Evolutionary conservation across 2,329 filamentous ascomycete genomes (phyloP).

Genomic region (Talaromyces verruculosus): DNA sequence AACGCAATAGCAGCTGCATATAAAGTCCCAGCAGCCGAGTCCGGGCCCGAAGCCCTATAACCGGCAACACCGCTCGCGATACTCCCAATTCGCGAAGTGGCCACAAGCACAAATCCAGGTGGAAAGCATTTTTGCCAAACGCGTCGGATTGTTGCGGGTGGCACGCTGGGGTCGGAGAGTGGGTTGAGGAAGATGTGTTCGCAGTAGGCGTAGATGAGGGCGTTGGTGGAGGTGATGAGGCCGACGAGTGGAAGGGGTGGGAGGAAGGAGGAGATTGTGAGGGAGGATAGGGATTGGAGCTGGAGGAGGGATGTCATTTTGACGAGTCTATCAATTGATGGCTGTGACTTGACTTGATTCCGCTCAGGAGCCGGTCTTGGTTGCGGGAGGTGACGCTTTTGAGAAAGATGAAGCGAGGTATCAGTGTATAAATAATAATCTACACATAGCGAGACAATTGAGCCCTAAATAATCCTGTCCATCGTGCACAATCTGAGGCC

Average conservation of each 20-base stretch:
- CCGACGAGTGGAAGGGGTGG: conserved; percentile 11
- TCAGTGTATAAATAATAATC: background rate
- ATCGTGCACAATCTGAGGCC: background rate
- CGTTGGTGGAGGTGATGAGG: conserved; percentile 15
- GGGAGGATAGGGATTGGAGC: conserved; percentile 3
- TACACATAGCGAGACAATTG: background rate
- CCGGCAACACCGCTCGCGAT: conserved; percentile 13
- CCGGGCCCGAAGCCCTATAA: conserved; percentile 6
- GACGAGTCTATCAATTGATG: background rate
- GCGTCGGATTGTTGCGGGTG: background rate
- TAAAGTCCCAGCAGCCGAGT: background rate
- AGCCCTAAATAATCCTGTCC: background rate
- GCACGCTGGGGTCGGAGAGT: background rate
- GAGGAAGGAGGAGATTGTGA: conserved; percentile 9
- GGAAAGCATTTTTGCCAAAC: conserved; percentile 9
- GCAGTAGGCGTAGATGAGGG: conserved; percentile 12
- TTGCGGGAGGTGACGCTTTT: background rate
- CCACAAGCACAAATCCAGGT: background rate
- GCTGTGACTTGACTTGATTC: background rate
- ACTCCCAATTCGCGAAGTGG: conserved; percentile 5
- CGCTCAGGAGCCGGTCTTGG: background rate
- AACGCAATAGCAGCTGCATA: conserved; percentile 12
- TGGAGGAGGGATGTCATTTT: conserved; percentile 9
- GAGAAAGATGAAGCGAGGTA: too few species aligned
- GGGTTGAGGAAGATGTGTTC: conserved; percentile 12